These are phyloP conservation scores for Salvia miltiorrhiza DNA, from an alignment of 257 asterid genomes.

Conservation along the genomic window DNA sequence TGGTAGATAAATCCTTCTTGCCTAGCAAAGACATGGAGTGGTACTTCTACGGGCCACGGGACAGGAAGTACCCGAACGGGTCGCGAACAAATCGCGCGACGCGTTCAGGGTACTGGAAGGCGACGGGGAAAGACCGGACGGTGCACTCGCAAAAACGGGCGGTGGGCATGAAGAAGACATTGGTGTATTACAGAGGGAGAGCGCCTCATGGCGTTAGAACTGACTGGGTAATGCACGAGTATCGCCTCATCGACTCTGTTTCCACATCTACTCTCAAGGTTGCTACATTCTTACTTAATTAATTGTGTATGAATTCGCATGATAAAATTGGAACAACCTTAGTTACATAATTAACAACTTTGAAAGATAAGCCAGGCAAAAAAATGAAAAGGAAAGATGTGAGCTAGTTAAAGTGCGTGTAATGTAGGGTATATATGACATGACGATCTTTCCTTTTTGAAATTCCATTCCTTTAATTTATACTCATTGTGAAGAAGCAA, in stretches of 20 bases:
- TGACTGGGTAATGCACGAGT: conserved; percentile 77
- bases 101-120: conserved; percentile 74
- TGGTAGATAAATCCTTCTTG: conserved; percentile 60
- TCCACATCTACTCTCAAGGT: conserved; percentile 35
- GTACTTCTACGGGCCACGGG: conserved; percentile 73
- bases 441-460: conserved; percentile 3
- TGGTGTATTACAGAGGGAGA: conserved; percentile 69
- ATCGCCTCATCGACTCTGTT: conserved; percentile 42
- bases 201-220: conserved; percentile 70
- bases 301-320: no score
- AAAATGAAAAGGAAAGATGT: no score
- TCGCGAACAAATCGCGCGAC: conserved; percentile 75
- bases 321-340: no score
- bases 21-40: conserved; percentile 79
- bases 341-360: no score
- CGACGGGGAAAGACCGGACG: conserved; percentile 65
- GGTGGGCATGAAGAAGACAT: conserved; percentile 74
- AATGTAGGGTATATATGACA: neutral
- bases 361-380: no score
- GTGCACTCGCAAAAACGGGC: conserved; percentile 53
- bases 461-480: neutral
- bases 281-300: no score
- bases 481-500: neutral
- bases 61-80: conserved; percentile 74
- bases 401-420: neutral